Base-by-base conservation (phyloP, 2,329 filamentous ascomycete genomes). In the Pyricularia grisea region DNA sequence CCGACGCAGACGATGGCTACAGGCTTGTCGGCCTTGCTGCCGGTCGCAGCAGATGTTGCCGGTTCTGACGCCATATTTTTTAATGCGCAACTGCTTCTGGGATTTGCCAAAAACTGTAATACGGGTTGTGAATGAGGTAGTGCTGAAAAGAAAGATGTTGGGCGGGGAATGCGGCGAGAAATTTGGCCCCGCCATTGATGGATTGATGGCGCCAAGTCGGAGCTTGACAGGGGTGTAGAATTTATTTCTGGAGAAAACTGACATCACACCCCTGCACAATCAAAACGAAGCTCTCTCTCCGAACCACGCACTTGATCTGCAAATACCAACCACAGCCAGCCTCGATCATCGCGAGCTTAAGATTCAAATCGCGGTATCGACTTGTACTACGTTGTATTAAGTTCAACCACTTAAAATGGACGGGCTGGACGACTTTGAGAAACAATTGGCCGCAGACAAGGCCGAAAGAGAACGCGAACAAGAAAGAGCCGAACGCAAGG, bases 1-100 rank as follows among this genome's bases (percentile, higher is more conserved):
- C 95, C 95, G 66, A 99, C 90, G 79, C 94, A 97, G 75, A 98
- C 93, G 70, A 99, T 90, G 71, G 92, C 88, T 65, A 92, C 89
- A 60, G 93, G 92, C 71, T 84, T 80, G 70, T 78, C 75, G 71
- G 83, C 78, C 79, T 69, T 58, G 58, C 42, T 68, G 23, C 60
- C 9, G 4, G 60, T 17, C 4, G 69, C 67, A 30, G 72, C 68
- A n/a, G 72, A 70, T 36, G 71, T 69, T 63, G 70, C 67, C 20
- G 69, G 63, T 28, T 71, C 64, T 14, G 72, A 69, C 25, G 72
- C 73, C 74, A 75, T 75, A 20, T 61, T 23, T 4, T 61, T 36
- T 3, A 4, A 28, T 30, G 25, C 17, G 25, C 58, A n/a, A 23
- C 25, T 17, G 27, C 23, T 27, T 63, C 60, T 30, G n/a, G 23